Evolutionary conservation across 2,329 filamentous ascomycete genomes (phyloP).

Genomic region (Coniochaeta prunicola): DNA sequence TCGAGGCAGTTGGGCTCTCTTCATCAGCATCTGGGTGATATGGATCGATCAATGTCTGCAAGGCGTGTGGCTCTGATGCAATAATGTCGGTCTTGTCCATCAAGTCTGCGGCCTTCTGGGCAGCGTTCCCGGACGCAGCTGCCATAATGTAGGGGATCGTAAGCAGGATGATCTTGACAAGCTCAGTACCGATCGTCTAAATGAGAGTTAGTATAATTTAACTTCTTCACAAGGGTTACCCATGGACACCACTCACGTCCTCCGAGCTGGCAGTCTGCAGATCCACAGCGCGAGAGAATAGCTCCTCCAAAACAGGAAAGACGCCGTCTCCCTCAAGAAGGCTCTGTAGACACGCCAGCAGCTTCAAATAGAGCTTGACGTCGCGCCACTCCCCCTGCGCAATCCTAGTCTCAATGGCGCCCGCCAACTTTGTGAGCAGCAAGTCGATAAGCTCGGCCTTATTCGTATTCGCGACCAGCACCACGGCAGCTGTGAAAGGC

Average conservation of each 20-base stretch:
- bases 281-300: slow-evolving; percentile 89
- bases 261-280: slow-evolving; percentile 89
- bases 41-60: slow-evolving; percentile 81
- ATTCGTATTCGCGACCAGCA: slow-evolving; percentile 71
- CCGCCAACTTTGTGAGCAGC: slow-evolving; percentile 57
- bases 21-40: slow-evolving; percentile 61
- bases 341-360: slow-evolving; percentile 78
- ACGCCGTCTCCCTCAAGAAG: slow-evolving; percentile 78
- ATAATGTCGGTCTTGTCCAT: slow-evolving; percentile 95
- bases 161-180: slow-evolving; percentile 93
- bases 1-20: slow-evolving; percentile 53
- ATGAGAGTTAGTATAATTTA: not conserved
- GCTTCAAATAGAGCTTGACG: slow-evolving; percentile 84
- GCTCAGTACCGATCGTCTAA: slow-evolving; percentile 67
- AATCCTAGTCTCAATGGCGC: slow-evolving; percentile 59
- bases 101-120: slow-evolving; percentile 67
- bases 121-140: slow-evolving; percentile 61
- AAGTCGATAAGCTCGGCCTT: slow-evolving; percentile 69
- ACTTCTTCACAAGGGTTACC: not conserved
- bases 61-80: slow-evolving; percentile 75
- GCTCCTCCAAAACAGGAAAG: slow-evolving; percentile 76
- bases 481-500: slow-evolving; percentile 82
- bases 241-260: slow-evolving; percentile 55
- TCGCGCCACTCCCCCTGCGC: slow-evolving; percentile 75
- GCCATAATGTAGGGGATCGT: slow-evolving; percentile 88